Conservation (phyloP, 2,329 filamentous ascomycete genomes). For the Fusarium sp. region DNA sequence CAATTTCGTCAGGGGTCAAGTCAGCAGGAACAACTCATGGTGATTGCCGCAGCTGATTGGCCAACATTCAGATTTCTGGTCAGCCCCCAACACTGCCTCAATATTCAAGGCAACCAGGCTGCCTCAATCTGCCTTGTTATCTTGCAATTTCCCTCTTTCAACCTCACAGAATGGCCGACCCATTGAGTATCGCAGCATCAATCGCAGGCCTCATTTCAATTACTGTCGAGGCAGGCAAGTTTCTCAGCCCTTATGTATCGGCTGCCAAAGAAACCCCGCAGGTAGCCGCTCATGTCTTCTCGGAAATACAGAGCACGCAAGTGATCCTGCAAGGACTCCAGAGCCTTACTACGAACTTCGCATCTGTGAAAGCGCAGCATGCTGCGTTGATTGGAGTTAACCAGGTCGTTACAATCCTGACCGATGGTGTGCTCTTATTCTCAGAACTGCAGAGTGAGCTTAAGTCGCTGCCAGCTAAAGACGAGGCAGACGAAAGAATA, state of each 20-base stretch:
- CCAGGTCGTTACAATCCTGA: constrained; percentile 16
- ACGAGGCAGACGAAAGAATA: background rate
- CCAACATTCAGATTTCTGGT: background rate
- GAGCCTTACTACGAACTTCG: background rate
- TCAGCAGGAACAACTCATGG: background rate
- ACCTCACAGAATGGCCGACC: background rate
- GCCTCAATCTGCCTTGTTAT: background rate
- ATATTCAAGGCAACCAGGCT: background rate
- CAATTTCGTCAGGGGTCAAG: background rate
- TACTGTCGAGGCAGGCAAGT: background rate
- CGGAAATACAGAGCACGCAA: constrained; percentile 21
- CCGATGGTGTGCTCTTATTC: constrained; percentile 11
- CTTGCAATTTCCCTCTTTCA: background rate
- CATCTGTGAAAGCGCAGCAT: accelerated
- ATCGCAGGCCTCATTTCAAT: constrained; percentile 16
- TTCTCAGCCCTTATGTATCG: constrained; percentile 18
- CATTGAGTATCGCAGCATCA: constrained; percentile 20
- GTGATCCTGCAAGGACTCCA: constrained; percentile 15
- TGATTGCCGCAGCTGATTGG: background rate
- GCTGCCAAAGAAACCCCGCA: constrained; percentile 28
- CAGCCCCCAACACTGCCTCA: background rate
- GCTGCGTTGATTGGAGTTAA: background rate
- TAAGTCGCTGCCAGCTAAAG: background rate
- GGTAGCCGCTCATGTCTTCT: constrained; percentile 12
- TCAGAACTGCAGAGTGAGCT: constrained; percentile 19